phyloP scores from a whole-genome alignment of 139 green algal species.

The Nannochloris sp. region DNA sequence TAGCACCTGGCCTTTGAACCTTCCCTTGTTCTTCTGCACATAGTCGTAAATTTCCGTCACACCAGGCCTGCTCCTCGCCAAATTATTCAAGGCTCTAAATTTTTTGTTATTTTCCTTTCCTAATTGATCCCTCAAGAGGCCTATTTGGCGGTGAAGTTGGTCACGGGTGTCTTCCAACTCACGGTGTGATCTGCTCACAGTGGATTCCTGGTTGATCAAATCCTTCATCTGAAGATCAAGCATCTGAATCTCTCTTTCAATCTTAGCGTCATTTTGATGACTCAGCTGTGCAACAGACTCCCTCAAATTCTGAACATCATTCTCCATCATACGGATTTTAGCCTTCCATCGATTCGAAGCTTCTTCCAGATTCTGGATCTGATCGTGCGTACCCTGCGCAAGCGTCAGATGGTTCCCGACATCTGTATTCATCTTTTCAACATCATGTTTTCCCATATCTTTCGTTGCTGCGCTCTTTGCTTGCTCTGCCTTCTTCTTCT shows the following conservation, averaged over 20 bases:
- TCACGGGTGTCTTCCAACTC: not conserved
- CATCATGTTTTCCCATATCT: not conserved
- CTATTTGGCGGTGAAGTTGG: not conserved
- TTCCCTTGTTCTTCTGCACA: conserved; percentile 27
- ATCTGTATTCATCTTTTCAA: conserved; percentile 5
- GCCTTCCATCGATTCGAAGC: not conserved
- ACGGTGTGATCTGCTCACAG: not conserved
- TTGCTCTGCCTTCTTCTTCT: conserved; percentile 7
- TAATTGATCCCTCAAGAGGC: not conserved
- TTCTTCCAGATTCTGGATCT: not conserved
- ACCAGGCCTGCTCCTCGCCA: conserved; percentile 17
- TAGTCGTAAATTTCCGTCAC: conserved; percentile 27
- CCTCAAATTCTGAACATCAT: not conserved
- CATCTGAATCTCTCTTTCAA: not conserved
- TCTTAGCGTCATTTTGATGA: not conserved
- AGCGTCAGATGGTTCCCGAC: not conserved
- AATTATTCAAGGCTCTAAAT: conserved; percentile 22
- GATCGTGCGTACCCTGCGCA: not conserved
- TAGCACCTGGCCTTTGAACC: conserved; percentile 43
- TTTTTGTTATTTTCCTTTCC: conserved; percentile 18
- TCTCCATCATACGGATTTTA: not conserved
- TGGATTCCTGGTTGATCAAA: not conserved
- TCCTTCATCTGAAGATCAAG: not conserved
- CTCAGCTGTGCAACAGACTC: not conserved
- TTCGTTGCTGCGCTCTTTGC: not conserved